A percentile compares a stretch with the other conserved stretches of the same genome.
These are phyloP conservation scores for Ascochyta viciae-villosae DNA, from an alignment of 2,329 filamentous ascomycete species.

Conservation along the genomic window DNA sequence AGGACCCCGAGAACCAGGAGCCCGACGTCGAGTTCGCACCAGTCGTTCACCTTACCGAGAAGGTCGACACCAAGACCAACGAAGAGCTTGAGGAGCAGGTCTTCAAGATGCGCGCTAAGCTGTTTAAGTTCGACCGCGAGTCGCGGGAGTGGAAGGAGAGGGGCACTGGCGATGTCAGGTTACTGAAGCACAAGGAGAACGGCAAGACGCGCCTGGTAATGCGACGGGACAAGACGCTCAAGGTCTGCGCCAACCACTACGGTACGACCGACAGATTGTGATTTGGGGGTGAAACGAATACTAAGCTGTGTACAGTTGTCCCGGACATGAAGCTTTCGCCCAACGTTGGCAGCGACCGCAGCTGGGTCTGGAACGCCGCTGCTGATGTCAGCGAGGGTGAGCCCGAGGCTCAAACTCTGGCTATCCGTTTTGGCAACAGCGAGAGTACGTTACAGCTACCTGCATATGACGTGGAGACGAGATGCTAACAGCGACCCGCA, in stretches of 20 bases:
- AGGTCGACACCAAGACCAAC: slow-evolving; percentile 96
- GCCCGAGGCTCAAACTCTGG: slow-evolving; percentile 92
- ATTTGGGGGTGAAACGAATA: slow-evolving; percentile 15
- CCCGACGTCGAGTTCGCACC: slow-evolving; percentile 97
- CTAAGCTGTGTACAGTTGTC: slow-evolving; percentile 68
- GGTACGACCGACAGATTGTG: slow-evolving; percentile 63
- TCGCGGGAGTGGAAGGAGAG: slow-evolving; percentile 98
- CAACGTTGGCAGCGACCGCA: slow-evolving; percentile 97
- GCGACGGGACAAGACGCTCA: slow-evolving; percentile 99
- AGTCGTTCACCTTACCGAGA: slow-evolving; percentile 93
- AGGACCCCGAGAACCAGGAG: slow-evolving; percentile 85
- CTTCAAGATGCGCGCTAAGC: slow-evolving; percentile 99
- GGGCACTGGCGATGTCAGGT: slow-evolving; percentile 92
- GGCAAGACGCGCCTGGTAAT: slow-evolving; percentile 97
- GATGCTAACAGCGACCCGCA: slow-evolving; percentile 48
- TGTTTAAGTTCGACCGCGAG: slow-evolving; percentile 96
- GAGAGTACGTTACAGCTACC: slow-evolving; percentile 70
- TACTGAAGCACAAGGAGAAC: slow-evolving; percentile 99
- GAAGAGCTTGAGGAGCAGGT: slow-evolving; percentile 96
- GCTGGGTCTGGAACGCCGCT: slow-evolving; percentile 98
- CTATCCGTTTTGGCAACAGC: slow-evolving; percentile 96
- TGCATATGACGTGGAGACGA: not conserved
- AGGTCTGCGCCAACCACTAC: slow-evolving; percentile 99
- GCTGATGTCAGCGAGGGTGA: slow-evolving; percentile 98
- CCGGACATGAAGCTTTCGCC: slow-evolving; percentile 99